These are phyloP conservation scores for Pleurotus citrinopileatus DNA, from an alignment of 768 basidiomycete species.

Conservation along the genomic window DNA sequence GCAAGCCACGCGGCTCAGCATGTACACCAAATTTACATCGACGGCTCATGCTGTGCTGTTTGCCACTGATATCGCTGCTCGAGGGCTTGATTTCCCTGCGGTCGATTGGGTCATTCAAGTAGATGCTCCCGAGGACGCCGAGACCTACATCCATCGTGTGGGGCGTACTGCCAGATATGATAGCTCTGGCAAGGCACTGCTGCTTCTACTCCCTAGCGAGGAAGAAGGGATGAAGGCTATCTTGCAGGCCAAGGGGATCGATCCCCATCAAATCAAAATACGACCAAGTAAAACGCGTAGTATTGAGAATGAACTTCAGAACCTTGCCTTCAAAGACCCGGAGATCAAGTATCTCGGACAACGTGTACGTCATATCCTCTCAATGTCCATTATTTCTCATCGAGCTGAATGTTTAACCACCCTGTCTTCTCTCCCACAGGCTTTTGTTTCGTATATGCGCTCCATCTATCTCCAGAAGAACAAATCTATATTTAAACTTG, in stretches of 20 bases:
- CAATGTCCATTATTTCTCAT: background rate
- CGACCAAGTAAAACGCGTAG: slow-evolving; percentile 82
- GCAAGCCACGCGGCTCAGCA: slow-evolving; percentile 80
- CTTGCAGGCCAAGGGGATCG: slow-evolving; percentile 69
- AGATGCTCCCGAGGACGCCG: slow-evolving; percentile 95
- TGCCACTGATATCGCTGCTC: slow-evolving; percentile 94
- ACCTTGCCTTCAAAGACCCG: slow-evolving; percentile 89
- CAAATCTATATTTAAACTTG: slow-evolving; percentile 88
- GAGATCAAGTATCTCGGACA: slow-evolving; percentile 98
- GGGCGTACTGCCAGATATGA: slow-evolving; percentile 95
- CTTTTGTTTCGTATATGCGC: slow-evolving; percentile 93
- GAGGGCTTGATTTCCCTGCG: slow-evolving; percentile 93
- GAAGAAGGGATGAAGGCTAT: slow-evolving; percentile 85
- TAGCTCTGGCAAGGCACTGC: slow-evolving; percentile 79
- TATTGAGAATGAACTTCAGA: slow-evolving; percentile 87
- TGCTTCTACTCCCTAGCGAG: slow-evolving; percentile 87
- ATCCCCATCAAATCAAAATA: slow-evolving; percentile 81
- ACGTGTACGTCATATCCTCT: slow-evolving; percentile 50
- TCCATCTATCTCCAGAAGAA: slow-evolving; percentile 93
- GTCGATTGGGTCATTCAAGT: slow-evolving; percentile 97
- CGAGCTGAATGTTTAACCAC: background rate
- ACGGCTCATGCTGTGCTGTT: slow-evolving; percentile 85
- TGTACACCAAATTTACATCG: slow-evolving; percentile 81
- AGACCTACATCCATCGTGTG: slow-evolving; percentile 97
- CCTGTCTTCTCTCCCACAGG: slow-evolving; percentile 41